Conservation (phyloP, 805 yeast genomes). For the Metschnikowia henanensis region DNA sequence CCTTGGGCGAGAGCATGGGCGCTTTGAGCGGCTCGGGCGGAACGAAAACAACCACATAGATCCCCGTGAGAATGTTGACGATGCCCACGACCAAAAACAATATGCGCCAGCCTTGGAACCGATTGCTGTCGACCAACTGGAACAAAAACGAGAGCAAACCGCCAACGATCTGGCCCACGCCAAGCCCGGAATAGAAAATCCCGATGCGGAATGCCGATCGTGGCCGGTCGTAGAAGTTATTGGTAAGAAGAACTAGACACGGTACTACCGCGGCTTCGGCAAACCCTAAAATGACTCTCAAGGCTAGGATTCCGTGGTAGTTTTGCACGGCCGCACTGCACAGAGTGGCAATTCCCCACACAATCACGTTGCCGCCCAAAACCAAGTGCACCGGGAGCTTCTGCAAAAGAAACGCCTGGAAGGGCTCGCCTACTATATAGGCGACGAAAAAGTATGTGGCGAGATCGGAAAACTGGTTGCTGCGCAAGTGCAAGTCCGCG, state of each 20-base stretch:
- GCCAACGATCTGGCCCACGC: constrained; percentile 23
- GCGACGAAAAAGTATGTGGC: constrained; percentile 18
- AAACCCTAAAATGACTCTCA: constrained; percentile 13
- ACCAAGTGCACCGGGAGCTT: constrained; percentile 16
- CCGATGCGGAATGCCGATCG: constrained; percentile 16
- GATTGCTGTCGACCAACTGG: constrained; percentile 15
- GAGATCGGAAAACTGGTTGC: constrained; percentile 17
- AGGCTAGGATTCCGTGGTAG: constrained; percentile 12
- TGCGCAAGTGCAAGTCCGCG: constrained; percentile 9
- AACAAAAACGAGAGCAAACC: constrained; percentile 20
- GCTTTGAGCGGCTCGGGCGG: constrained; percentile 21
- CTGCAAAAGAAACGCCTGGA: constrained; percentile 16
- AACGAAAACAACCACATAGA: constrained; percentile 16
- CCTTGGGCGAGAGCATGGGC: constrained; percentile 18
- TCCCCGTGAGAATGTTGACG: constrained; percentile 17
- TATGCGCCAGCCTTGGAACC: constrained; percentile 20
- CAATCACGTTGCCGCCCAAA: constrained; percentile 15
- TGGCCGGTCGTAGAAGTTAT: constrained; percentile 13
- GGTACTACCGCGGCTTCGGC: constrained; percentile 12
- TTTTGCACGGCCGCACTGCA: constrained; percentile 17
- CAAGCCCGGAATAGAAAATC: constrained; percentile 17
- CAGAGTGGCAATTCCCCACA: constrained; percentile 17
- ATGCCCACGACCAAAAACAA: constrained; percentile 21
- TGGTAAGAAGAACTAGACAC: constrained; percentile 9
- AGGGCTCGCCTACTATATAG: constrained; percentile 16